Evolutionary conservation across 2,329 filamentous ascomycete genomes (phyloP), one percentile per base, ranked within the genome.

Genomic region (Fonsecaea pugnacius): DNA sequence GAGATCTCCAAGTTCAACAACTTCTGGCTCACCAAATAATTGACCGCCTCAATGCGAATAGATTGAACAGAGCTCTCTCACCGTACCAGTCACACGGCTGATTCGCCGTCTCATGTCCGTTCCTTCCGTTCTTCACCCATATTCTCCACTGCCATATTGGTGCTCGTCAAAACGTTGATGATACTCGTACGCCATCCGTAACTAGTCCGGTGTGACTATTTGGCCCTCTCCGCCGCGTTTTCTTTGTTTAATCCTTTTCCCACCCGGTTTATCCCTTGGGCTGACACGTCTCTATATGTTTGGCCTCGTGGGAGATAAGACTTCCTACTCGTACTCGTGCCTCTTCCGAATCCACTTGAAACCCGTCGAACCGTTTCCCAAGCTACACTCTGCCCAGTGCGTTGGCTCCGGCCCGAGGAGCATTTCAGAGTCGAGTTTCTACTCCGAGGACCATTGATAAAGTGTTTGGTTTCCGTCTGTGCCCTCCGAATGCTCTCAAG

Each of bases 401-500:
- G 54, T 52, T 18, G 52, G 60, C 54, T 46, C 52, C 61, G 58
- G 61, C 36, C 57, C 57, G 57, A 59, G 46, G 8, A 9, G 33
- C 46, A 51, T 18, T 36, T 50, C 40, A 8, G 40, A 51, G 38
- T 46, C 40, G 24, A 30, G 33, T 38, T 18, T 53, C 14, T 27
- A n/a, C 36, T 43, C 30, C 36, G 54, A 35, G 24, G 18, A 57
- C 36, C 36, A 50, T 59, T 59, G 32, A 51, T 46, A 59, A 52
- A 21, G n/a, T 30, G 21, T 54, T 12, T 32, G 21, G 10, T 48
- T 27, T 32, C 46, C 36, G 30, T 48, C 30, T 59, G 16, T 18
- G 12, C 38, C 9, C 51, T 64, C 61, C 62, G 58, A 59, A 70
- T 70, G 68, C 64, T 68, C 52, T 70, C 66, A 66, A 67, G 64